Conservation (phyloP, 192 early-diverging fungal species). For the Podila verticillata region DNA sequence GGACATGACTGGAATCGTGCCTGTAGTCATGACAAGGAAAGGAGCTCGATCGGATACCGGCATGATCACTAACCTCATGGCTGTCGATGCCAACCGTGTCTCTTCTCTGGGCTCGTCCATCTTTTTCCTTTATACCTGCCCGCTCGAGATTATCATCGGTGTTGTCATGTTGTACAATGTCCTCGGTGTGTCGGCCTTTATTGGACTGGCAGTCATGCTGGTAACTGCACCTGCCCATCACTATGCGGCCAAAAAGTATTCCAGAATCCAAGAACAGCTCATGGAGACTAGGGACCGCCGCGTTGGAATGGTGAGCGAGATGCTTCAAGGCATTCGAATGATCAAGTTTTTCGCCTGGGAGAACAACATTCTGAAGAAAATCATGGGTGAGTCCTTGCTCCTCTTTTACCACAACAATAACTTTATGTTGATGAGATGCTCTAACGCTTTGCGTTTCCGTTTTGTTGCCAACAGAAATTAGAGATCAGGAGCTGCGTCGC, state of each 20-base stretch:
- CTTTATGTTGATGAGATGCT: no score
- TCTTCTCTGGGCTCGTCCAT: slow-evolving; percentile 66
- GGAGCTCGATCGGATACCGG: slow-evolving; percentile 55
- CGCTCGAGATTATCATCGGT: slow-evolving; percentile 75
- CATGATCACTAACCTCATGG: slow-evolving; percentile 79
- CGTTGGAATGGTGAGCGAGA: slow-evolving; percentile 79
- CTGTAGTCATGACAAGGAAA: slow-evolving; percentile 15
- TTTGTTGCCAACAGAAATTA: slow-evolving; percentile 24
- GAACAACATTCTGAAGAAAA: slow-evolving; percentile 71
- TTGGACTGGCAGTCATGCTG: slow-evolving; percentile 78
- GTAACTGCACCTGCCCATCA: slow-evolving; percentile 71
- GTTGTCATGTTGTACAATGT: slow-evolving; percentile 75
- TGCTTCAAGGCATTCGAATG: slow-evolving; percentile 84
- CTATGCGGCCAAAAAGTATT: slow-evolving; percentile 62
- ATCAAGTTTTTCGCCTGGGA: slow-evolving; percentile 92
- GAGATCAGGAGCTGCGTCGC: slow-evolving; percentile 50
- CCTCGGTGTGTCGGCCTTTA: slow-evolving; percentile 81
- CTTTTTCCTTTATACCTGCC: slow-evolving; percentile 71
- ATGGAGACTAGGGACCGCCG: slow-evolving; percentile 78
- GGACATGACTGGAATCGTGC: slow-evolving; percentile 51
- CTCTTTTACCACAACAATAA: no score
- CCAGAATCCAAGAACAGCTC: slow-evolving; percentile 62
- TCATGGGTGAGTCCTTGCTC: slow-evolving; percentile 60
- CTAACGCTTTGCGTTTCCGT: no score
- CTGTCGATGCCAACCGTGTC: slow-evolving; percentile 76